Percentiles rank a stretch among this genome's conserved stretches.
Conservation (phyloP, 208 protist genomes). For the Wallacemonas sp. region DNA sequence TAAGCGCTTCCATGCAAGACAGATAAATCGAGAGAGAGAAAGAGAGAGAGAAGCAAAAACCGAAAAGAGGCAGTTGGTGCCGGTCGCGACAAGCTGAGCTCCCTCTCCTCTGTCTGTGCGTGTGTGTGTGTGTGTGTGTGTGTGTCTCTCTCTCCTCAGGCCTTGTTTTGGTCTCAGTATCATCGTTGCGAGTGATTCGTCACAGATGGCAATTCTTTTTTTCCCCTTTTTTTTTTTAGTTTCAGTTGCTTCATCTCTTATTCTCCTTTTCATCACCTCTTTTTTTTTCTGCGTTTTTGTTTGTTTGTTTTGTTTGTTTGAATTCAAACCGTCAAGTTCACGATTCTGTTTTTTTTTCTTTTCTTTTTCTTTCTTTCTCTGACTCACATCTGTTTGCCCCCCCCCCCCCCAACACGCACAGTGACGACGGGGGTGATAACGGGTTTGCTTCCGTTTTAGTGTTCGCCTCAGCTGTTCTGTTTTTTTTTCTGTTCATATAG, state of each 20-base stretch:
- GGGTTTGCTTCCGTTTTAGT: too few species aligned
- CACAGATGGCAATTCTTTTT: too few species aligned
- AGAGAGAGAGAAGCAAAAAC: constrained; percentile 9
- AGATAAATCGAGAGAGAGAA: neutral
- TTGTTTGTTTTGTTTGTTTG: neutral
- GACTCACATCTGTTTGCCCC: neutral
- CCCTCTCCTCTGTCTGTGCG: neutral
- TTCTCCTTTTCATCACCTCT: neutral
- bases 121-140: constrained; percentile 15
- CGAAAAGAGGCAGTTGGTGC: constrained; percentile 16
- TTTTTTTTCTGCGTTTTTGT: neutral
- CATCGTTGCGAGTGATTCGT: too few species aligned
- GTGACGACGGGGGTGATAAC: too few species aligned
- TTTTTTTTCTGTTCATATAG: neutral
- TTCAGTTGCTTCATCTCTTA: too few species aligned
- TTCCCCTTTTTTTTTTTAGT: constrained; percentile 20
- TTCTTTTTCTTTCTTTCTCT: constrained; percentile 6
- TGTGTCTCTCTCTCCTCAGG: neutral
- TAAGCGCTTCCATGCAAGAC: too few species aligned
- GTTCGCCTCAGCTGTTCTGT: neutral
- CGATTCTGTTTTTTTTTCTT: neutral
- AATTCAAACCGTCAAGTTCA: neutral
- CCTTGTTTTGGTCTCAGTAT: neutral
- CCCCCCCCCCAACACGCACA: neutral
- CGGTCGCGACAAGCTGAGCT: too few species aligned